A percentile compares a stretch with the other conserved stretches of the same genome.
Conservation (phyloP, 495 filamentous ascomycete species). For the Daldinia vernicosa region DNA sequence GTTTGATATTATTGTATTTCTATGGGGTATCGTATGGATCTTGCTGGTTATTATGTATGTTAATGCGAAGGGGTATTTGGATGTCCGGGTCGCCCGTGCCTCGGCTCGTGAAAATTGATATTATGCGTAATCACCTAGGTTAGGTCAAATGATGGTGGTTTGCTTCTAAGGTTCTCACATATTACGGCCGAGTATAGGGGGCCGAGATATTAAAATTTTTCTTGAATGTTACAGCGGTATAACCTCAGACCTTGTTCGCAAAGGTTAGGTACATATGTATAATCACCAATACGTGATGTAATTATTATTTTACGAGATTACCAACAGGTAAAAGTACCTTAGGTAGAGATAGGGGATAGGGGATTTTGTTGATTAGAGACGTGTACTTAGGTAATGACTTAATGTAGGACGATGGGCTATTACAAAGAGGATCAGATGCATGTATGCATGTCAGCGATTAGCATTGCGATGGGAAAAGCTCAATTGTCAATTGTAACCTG, state of each 20-base stretch:
- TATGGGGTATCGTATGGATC: neutral
- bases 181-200: conserved; percentile 7
- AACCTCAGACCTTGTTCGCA: neutral
- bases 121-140: neutral
- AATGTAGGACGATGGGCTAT: neutral
- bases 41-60: conserved; percentile 4
- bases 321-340: neutral
- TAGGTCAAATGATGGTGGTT: neutral
- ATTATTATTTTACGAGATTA: neutral
- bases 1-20: conserved; percentile 4
- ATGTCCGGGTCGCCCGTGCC: conserved; percentile 3
- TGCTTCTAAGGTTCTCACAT: neutral
- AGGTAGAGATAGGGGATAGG: neutral
- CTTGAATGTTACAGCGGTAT: neutral
- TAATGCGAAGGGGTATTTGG: neutral
- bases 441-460: neutral
- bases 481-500: neutral
- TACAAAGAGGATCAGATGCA: neutral
- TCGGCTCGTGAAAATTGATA: conserved; percentile 9
- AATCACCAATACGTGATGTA: neutral
- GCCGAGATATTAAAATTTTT: neutral
- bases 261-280: neutral
- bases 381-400: too few species aligned
- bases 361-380: neutral
- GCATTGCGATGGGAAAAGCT: neutral